Percentiles rank a stretch among this genome's conserved stretches.
Evolutionary conservation across 768 basidiomycete species (phyloP).

Genomic region (Hirschioporus abietinus): DNA sequence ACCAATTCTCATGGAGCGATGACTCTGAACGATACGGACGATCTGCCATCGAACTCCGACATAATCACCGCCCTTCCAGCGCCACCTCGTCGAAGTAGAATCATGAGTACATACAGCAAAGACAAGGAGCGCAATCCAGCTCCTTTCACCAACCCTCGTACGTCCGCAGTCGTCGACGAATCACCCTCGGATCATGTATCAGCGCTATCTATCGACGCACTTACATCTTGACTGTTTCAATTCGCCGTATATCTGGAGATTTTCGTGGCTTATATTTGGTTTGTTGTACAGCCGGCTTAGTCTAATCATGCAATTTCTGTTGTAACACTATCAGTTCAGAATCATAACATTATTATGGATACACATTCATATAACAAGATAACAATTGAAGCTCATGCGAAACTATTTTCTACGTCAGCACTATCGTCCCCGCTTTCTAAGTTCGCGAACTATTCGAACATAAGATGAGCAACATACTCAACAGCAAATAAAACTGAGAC

Average conservation of each 20-base stretch:
- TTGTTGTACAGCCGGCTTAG: not conserved
- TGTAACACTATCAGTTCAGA: not conserved
- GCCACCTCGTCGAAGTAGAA: conserved; percentile 44
- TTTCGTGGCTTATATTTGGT: not conserved
- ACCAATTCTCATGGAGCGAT: not conserved
- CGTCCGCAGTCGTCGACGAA: not conserved
- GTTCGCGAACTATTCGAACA: conserved; percentile 65
- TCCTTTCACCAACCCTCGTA: not conserved
- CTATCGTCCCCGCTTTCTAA: conserved; percentile 89
- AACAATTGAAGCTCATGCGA: conserved; percentile 50
- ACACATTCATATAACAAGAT: conserved; percentile 4
- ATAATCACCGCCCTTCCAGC: conserved; percentile 46
- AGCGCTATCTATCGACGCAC: not conserved
- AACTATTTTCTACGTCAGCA: conserved; percentile 93
- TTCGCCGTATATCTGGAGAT: not conserved
- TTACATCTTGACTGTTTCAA: not conserved
- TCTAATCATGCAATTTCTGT: not conserved
- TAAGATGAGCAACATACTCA: conserved; percentile 9
- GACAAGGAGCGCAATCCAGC: not conserved
- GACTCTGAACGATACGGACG: not conserved
- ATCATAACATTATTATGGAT: conserved; percentile 1
- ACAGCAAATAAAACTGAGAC: conserved; percentile 23
- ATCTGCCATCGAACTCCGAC: not conserved
- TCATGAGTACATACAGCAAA: not conserved
- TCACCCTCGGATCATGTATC: not conserved